phyloP scores from a whole-genome alignment of 2,329 filamentous ascomycete species.

The Phyllosticta citribraziliensis region DNA sequence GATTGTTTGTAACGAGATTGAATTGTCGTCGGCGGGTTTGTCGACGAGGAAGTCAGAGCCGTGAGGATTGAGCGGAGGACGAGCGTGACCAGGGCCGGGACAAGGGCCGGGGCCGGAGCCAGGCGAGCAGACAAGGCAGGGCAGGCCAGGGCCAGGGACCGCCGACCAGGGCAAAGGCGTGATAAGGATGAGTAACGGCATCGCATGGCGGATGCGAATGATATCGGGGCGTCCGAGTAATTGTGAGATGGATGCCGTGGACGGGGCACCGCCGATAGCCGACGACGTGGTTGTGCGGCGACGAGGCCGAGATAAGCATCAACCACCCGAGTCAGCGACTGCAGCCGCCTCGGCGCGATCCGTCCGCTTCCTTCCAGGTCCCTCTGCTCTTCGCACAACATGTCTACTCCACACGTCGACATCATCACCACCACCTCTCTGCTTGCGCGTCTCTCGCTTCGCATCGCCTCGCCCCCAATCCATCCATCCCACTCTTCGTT shows the following conservation, averaged over 20 bases:
- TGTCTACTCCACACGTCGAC: not conserved
- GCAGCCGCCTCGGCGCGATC: not conserved
- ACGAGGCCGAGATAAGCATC: not conserved
- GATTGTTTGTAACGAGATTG: not conserved
- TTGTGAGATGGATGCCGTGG: too few species aligned
- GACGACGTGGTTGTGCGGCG: not conserved
- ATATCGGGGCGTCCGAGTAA: not conserved
- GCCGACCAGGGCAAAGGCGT: not conserved
- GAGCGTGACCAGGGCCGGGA: too few species aligned
- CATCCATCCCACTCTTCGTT: not conserved
- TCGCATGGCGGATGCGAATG: not conserved
- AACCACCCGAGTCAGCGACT: not conserved
- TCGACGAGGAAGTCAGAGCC: not conserved
- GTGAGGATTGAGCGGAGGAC: not conserved
- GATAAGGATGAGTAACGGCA: not conserved
- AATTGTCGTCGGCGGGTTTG: not conserved
- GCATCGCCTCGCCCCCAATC: not conserved
- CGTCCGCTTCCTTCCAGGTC: not conserved
- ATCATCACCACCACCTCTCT: not conserved
- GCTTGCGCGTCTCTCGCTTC: not conserved
- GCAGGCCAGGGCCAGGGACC: not conserved
- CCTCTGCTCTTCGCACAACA: too few species aligned
- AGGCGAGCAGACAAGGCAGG: not conserved
- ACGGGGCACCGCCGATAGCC: too few species aligned
- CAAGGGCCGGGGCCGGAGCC: too few species aligned